Evolutionary conservation across 805 yeast species (phyloP), one percentile per base, ranked within the genome.

Genomic region (Starmerella kuoi): DNA sequence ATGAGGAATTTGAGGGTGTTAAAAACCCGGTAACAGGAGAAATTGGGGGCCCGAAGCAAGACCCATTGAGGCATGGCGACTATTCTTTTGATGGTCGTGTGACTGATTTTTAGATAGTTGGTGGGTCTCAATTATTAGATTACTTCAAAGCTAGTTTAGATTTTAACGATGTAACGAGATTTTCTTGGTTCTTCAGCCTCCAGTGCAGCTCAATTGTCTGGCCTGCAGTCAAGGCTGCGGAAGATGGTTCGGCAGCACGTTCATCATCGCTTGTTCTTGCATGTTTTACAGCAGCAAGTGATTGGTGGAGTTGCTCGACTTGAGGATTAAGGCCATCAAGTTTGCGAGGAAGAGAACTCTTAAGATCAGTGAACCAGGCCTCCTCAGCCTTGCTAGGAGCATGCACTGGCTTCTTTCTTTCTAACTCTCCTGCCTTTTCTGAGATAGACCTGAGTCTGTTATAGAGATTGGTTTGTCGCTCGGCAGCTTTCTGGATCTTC

Each of bases 81-180:
- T 91, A 93, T 74, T 79, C 95, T 7, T 91, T 79, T 61, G 88
- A 91, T 57, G 98, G 98, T 0, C 74, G 97, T 58, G 95, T 85
- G 24, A 88, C 97, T 2, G 98, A 91, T 60, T 91, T 91, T 56
- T 91, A 62, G 33, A 30, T n/a, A 19, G n/a, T n/a, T n/a, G n/a
- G n/a, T n/a, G n/a, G n/a, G n/a, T n/a, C n/a, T n/a, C n/a, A n/a
- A n/a, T n/a, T n/a, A n/a, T n/a, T n/a, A n/a, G n/a, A n/a, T n/a
- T 25, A 11, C 14, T 25, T 25, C 14, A 25, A 14, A 14, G 9
- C 28, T 14, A 25, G 14, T 32, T 5, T 25, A 14, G 11, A 9
- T 12, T n/a, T 15, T 31, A 22, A 35, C 9, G 27, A 26, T 9
- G 42, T 30, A 27, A 47, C 30, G 12, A 45, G 27, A 35, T 22